phyloP scores from a whole-genome alignment of 805 yeast genomes.

The Yarrowia alimentaria region DNA sequence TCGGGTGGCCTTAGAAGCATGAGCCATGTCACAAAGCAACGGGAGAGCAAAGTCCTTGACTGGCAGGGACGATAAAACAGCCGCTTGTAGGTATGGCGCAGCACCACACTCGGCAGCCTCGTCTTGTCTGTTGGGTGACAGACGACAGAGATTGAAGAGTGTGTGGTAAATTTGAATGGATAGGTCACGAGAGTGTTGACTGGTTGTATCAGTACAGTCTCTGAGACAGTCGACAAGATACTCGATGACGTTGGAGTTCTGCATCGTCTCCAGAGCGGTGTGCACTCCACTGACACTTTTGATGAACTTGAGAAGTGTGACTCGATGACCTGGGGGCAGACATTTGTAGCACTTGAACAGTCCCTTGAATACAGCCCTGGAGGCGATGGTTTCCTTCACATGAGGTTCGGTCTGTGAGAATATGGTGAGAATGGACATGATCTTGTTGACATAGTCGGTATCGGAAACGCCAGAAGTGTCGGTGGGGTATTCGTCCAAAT shows the following conservation, averaged over 20 bases:
- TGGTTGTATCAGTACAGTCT: constrained; percentile 29
- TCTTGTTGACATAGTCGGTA: constrained; percentile 37
- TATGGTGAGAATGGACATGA: constrained; percentile 43
- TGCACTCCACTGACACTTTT: constrained; percentile 39
- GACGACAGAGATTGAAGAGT: constrained; percentile 52
- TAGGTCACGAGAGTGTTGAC: constrained; percentile 41
- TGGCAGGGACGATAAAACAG: constrained; percentile 45
- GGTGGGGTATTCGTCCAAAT: constrained; percentile 28
- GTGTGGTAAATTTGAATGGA: constrained; percentile 50
- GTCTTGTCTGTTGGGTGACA: constrained; percentile 47
- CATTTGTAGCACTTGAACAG: constrained; percentile 35
- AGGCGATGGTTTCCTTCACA: constrained; percentile 40
- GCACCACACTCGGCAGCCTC: constrained; percentile 50
- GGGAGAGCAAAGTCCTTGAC: constrained; percentile 55
- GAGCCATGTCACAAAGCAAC: constrained; percentile 52
- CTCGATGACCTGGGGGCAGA: constrained; percentile 40
- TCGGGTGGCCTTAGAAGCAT: constrained; percentile 46
- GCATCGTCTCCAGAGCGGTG: constrained; percentile 36
- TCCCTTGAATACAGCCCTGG: constrained; percentile 40
- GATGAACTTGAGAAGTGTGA: constrained; percentile 46
- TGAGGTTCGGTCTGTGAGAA: constrained; percentile 50
- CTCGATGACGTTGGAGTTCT: constrained; percentile 45
- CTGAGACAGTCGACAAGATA: constrained; percentile 42
- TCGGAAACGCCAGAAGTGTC: constrained; percentile 30
- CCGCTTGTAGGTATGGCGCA: constrained; percentile 46